Evolutionary conservation across 257 asterid genomes (phyloP), one percentile per base, ranked within the genome.

Genomic region (Petunia secreta): DNA sequence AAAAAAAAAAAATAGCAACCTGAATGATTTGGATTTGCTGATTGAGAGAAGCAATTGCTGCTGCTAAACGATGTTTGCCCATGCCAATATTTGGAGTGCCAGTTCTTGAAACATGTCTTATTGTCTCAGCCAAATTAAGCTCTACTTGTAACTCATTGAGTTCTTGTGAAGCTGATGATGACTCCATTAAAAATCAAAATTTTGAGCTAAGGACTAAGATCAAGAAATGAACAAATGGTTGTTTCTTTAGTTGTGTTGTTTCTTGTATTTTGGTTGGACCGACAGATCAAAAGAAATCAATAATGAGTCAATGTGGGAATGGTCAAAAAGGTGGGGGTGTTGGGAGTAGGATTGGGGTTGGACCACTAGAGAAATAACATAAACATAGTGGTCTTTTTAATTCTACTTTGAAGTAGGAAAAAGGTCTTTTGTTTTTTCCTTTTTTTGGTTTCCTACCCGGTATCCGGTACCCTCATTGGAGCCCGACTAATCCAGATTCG

Each of bases 51-150:
- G 92, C 38, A 86, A 90, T 85, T 1, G 94, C 90, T 77, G 94
- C 92, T 1, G 86, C 80, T 75, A 89, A 78, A 77, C 92, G 87
- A 82, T 90, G 94, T 58, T 89, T 90, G 0, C 94, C 92, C 91
- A 89, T 88, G 13, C 66, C 62, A 60, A 73, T 50, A 73, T 73
- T 73, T 41, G 36, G 8, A 73, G 62, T 57, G n/a, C 46, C 46
- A 16, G 14, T 11, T 73, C 78, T 50, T 3, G 10, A 69, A 69
- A 10, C 77, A 39, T 58, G 0, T 50, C 59, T 50, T 73, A 36
- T 8, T 25, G 25, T 25, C 25, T 25, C 25, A 25, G 25, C 25
- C 25, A 25, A 25, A 43, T 54, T 38, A 67, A 43, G 75, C 4
- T 44, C 38, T 67, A 15, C 0, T 43, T 43, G 55, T 50, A 73